These are phyloP conservation scores for Gymnopus androsaceus DNA, from an alignment of 1,284 basidiomycete genomes.

Conservation along the genomic window DNA sequence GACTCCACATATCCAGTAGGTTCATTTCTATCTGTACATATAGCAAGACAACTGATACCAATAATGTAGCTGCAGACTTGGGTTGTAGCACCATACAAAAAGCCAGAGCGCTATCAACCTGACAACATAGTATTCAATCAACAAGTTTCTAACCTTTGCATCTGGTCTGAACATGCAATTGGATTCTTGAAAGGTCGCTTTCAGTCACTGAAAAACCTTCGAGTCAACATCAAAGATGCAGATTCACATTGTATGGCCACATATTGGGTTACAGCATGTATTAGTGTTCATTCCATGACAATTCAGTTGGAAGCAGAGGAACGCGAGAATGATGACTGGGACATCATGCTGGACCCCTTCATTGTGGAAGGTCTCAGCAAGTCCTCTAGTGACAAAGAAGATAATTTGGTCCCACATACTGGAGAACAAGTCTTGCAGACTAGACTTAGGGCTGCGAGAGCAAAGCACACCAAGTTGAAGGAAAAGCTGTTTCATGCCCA, in stretches of 20 bases:
- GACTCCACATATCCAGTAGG: slow-evolving; percentile 36
- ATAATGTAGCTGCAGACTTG: slow-evolving; percentile 2
- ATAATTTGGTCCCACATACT: too few species aligned
- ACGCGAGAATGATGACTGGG: not conserved
- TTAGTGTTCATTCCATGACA: slow-evolving; percentile 1
- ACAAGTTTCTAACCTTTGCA: not conserved
- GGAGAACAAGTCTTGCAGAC: too few species aligned
- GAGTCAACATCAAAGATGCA: slow-evolving; percentile 14
- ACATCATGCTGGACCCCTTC: not conserved
- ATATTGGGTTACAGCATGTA: slow-evolving; percentile 19
- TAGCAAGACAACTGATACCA: not conserved
- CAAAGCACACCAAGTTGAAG: too few species aligned
- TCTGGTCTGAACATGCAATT: slow-evolving; percentile 17
- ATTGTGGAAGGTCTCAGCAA: not conserved
- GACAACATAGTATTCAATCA: slow-evolving; percentile 6
- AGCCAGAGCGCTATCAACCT: not conserved
- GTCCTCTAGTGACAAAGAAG: too few species aligned
- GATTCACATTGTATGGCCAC: slow-evolving; percentile 19
- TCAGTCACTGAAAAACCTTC: slow-evolving; percentile 18
- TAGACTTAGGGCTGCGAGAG: too few species aligned
- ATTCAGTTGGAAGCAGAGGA: not conserved
- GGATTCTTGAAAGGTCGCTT: slow-evolving; percentile 19
- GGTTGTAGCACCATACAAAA: slow-evolving; percentile 9
- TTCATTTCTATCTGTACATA: not conserved
- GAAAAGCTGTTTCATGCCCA: too few species aligned